Base-by-base conservation (phyloP, 2,329 filamentous ascomycete species). In the Nemania sp. region DNA sequence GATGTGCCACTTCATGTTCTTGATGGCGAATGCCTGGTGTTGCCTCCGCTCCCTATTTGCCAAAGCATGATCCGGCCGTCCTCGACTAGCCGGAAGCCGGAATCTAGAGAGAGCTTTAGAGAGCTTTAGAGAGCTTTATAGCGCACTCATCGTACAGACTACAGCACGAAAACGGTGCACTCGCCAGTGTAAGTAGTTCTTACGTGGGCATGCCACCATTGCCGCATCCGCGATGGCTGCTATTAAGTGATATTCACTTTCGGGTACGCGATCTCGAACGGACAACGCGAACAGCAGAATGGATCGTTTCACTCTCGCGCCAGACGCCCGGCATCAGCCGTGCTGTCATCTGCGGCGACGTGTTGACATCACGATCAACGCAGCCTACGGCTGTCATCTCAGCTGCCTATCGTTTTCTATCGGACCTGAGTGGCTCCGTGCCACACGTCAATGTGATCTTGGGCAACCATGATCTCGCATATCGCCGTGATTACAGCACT, bases 381-480 rank as follows among this genome's bases (percentile, higher is more conserved):
- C 67, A 68, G 59, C 61, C 63, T 1, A 69, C 67, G 0, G 61
- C 66, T 7, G 68, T 70, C 15, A 53, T 70, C 23, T 66, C 68
- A 14, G 63, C 66, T n/a, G 67, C 66, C 17, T 69, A 68, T 50
- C 63, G 62, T 39, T 71, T 71, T 52, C 60, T 71, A 30, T 56
- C 60, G 46, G 46, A 64, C 15, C 54, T 71, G 9, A 61, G 56
- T 37, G 45, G 54, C 5, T 56, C 61, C 14, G 65, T 68, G 15
- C 67, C 68, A 1, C 66, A 61, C 44, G 54, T 70, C 39, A 58
- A 71, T 39, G 60, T 71, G 39, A 54, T 71, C n/a, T 53, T 70
- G n/a, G 69, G 69, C 15, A 71, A 71, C 30, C 68, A 71, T 57
- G 68, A 70, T 53, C 60, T 71, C 14, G 67, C 68, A 19, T 68